Evolutionary conservation across 2,329 filamentous ascomycete genomes (phyloP).

Genomic region (Xylariaceae sp.): DNA sequence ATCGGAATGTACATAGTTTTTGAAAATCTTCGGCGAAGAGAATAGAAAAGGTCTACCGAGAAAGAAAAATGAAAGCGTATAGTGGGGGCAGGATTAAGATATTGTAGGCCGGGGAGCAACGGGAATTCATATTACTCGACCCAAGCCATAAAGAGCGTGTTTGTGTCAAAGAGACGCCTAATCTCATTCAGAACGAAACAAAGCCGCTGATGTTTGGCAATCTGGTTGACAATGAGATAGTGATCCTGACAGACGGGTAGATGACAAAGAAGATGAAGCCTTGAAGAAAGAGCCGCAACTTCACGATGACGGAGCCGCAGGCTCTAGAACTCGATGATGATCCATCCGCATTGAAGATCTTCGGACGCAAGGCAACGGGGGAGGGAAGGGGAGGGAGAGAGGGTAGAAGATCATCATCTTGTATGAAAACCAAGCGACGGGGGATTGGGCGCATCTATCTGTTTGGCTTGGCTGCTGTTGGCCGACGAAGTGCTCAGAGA

Average conservation of each 20-base stretch:
- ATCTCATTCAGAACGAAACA: constrained; percentile 22
- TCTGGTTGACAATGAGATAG: constrained; percentile 26
- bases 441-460: constrained; percentile 11
- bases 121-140: constrained; percentile 31
- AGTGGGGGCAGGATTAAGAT: constrained; percentile 13
- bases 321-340: constrained; percentile 26
- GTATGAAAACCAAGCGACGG: constrained; percentile 21
- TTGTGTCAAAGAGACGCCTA: constrained; percentile 19
- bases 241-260: constrained; percentile 15
- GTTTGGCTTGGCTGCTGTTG: constrained; percentile 2
- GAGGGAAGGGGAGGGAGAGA: neutral
- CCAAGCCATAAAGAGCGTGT: constrained; percentile 30
- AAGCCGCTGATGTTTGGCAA: constrained; percentile 15
- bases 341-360: constrained; percentile 26
- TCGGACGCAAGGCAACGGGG: constrained; percentile 16
- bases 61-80: constrained; percentile 20
- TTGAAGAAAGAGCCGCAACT: constrained; percentile 20
- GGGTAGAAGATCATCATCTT: constrained; percentile 24
- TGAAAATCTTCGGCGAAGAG: constrained; percentile 5
- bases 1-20: constrained; percentile 26
- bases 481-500: neutral
- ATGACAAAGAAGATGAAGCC: constrained; percentile 18
- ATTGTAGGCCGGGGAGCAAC: constrained; percentile 20
- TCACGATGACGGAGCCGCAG: constrained; percentile 21
- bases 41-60: constrained; percentile 20